These are phyloP conservation scores for Pythium brachiatum DNA, from an alignment of 352 stramenopile genomes.

Conservation along the genomic window DNA sequence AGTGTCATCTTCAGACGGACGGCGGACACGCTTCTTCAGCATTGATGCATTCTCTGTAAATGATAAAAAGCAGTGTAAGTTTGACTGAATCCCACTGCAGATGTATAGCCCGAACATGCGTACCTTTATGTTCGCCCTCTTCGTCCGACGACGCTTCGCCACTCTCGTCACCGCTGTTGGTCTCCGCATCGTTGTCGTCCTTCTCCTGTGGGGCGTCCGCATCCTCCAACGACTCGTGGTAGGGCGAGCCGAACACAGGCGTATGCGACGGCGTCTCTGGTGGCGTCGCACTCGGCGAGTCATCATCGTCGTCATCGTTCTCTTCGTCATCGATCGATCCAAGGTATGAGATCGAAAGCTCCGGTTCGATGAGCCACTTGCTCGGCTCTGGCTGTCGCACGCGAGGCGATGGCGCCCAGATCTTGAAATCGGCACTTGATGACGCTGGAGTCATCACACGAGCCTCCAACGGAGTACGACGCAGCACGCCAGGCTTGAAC, in stretches of 20 bases:
- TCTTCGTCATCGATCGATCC: conserved; percentile 76
- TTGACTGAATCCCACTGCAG: background rate
- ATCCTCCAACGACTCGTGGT: conserved; percentile 44
- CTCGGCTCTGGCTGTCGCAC: conserved; percentile 65
- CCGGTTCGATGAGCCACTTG: conserved; percentile 82
- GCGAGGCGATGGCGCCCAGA: conserved; percentile 81
- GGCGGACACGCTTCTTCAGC: conserved; percentile 52
- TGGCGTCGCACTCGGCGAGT: conserved; percentile 62
- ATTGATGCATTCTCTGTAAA: conserved; percentile 38
- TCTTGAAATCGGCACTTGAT: conserved; percentile 47
- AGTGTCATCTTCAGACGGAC: conserved; percentile 30
- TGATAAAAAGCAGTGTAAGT: background rate
- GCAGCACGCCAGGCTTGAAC: conserved; percentile 77
- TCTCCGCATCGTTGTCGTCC: conserved; percentile 25
- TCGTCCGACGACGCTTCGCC: conserved; percentile 43
- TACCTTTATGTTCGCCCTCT: conserved; percentile 27
- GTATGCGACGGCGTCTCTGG: conserved; percentile 67
- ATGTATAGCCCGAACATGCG: background rate
- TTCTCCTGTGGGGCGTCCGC: conserved; percentile 41
- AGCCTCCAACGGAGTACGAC: conserved; percentile 67
- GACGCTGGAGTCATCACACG: conserved; percentile 40
- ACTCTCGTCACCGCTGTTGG: conserved; percentile 43
- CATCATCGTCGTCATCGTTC: conserved; percentile 70
- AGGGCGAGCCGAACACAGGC: conserved; percentile 64
- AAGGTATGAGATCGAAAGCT: conserved; percentile 76